phyloP scores from a whole-genome alignment of 805 yeast genomes.

The Kodamaea kaohsiungensis region DNA sequence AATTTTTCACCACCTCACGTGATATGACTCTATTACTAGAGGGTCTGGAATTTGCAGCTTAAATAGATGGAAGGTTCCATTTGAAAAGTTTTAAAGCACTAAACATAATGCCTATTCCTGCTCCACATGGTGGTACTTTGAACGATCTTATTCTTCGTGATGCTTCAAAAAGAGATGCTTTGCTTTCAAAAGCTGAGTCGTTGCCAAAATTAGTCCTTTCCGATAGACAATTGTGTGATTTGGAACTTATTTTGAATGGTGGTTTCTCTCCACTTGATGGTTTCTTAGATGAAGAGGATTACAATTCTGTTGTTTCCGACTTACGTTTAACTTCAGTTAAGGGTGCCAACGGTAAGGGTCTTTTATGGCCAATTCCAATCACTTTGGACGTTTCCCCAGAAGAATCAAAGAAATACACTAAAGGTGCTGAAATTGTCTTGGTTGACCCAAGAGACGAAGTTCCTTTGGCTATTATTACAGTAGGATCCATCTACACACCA shows the following conservation, averaged over 20 bases:
- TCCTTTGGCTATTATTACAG: slow-evolving; percentile 78
- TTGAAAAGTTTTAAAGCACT: background rate
- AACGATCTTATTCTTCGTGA: slow-evolving; percentile 88
- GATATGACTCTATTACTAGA: background rate
- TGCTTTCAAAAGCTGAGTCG: slow-evolving; percentile 58
- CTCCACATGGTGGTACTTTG: slow-evolving; percentile 91
- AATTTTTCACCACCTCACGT: slow-evolving; percentile 7
- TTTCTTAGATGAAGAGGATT: slow-evolving; percentile 66
- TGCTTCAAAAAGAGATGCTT: slow-evolving; percentile 52
- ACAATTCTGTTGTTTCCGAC: slow-evolving; percentile 63
- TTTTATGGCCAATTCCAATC: slow-evolving; percentile 91
- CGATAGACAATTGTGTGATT: slow-evolving; percentile 89
- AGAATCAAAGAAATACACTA: slow-evolving; percentile 45
- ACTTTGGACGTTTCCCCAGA: slow-evolving; percentile 70
- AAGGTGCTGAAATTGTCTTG: slow-evolving; percentile 67
- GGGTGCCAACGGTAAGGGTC: slow-evolving; percentile 49
- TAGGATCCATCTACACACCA: slow-evolving; percentile 79
- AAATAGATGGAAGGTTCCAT: background rate
- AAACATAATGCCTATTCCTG: slow-evolving; percentile 52
- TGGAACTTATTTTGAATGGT: slow-evolving; percentile 89
- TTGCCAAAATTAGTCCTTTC: slow-evolving; percentile 58
- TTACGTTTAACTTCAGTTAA: slow-evolving; percentile 61
- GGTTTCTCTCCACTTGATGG: slow-evolving; percentile 87
- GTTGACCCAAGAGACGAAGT: slow-evolving; percentile 80
- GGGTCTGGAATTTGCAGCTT: slow-evolving; percentile 4